Evolutionary conservation across 2,329 filamentous ascomycete species (phyloP), one percentile per base, ranked within the genome.

Genomic region (Penicillium expansum): DNA sequence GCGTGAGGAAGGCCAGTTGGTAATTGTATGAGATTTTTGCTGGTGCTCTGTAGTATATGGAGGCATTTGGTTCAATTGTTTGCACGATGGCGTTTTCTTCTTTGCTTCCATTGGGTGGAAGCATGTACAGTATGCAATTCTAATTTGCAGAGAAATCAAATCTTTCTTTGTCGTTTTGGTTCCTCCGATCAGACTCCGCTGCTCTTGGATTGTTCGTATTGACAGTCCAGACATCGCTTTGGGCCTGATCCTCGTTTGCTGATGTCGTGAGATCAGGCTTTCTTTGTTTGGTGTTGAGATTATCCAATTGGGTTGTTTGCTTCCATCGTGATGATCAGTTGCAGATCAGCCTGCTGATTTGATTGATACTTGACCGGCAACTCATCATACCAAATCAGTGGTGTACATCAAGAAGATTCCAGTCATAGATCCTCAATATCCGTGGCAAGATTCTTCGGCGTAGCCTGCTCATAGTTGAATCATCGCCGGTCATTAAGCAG

Each of bases 1-100:
- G 94, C 68, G 94, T 99, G 54, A 91, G 88, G 83, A 96, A 96
- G 81, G 94, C 94, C 48, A 95, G 90, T 77, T 99, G 94, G 94
- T 99, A 90, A 43, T 54, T 52, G 35, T 30, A 50, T 30, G 30
- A 52, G 48, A 55, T 41, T 52, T 20, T 32, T 37, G 16, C 10
- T 7, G 10, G 48, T 32, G 11, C 41, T 44, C 33, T 30, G 33
- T 35, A 27, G 38, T 37, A 52, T 61, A 62, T 62, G 60, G 58
- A 62, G 58, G 54, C 30, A 52, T 59, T 59, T 59, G 58, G 56
- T 64, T 60, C 48, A 49, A 56, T 44, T 61, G 54, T 60, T 62
- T 63, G 59, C 61, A 62, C 53, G 57, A 59, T 55, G 69, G 69
- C 68, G 67, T 71, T 72, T 62, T 57, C 58, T 61, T 57, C 57